Evolutionary conservation across 345 rosid genomes (phyloP), one percentile per base, ranked within the genome.

Genomic region (Camelina neglecta): DNA sequence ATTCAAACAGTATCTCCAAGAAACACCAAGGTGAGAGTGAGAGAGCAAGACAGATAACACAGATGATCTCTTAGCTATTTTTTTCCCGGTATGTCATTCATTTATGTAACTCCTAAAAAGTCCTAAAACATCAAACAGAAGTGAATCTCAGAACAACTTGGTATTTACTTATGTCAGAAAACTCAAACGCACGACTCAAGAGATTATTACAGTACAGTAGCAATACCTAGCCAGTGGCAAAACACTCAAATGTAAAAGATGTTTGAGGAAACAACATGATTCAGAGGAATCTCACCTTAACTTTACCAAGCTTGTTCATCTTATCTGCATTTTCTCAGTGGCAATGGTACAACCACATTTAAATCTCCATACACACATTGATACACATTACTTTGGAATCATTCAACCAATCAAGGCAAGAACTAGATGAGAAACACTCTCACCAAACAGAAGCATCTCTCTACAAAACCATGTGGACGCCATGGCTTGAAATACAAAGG

Each of bases 1-100:
- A 75, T 69, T 63, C 60, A 84, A 79, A 73, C 76, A 68, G 11
- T 41, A 59, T 41, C 77, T 57, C 29, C 56, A 71, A 58, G 73
- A 72, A 39, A 72, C 73, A 59, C 72, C 73, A 65, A 77, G 49
- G 47, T 58, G 38, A 63, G 50, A 71, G 67, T 54, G 31, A 29
- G 31, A 26, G 29, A 26, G 7, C 8, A 50, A 42, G 69, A 41
- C 12, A 63, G 31, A 31, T 10, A 56, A 65, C 2, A 2, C 35
- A 62, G 15, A 8, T 45, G 53, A 35, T 62, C 68, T 61, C 55
- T 42, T 38, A 71, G 72, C 72, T 64, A 35, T 71, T 71, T 21
- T 64, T 55, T 71, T 4, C 31, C 67, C 24, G 71, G 49, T 77
- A 64, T 71, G 72, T 77, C 67, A 55, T 64, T 75, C 73, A 13